Evolutionary conservation across 2,329 filamentous ascomycete species (phyloP).

Genomic region (Alternaria incomplexa): DNA sequence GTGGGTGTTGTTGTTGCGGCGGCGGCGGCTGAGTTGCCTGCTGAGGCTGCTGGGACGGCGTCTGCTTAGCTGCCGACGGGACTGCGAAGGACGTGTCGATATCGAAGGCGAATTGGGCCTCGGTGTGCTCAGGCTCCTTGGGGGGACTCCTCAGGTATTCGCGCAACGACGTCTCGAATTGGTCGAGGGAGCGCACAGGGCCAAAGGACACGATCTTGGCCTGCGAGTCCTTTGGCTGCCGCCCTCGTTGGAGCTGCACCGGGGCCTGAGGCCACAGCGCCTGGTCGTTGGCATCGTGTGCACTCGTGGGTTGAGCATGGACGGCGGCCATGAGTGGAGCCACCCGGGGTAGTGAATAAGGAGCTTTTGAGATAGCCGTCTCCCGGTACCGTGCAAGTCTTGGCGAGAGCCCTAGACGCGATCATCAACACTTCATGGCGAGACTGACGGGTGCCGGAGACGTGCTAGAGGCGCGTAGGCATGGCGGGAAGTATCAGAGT

Average conservation of each 20-base stretch:
- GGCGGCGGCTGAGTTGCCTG: neutral
- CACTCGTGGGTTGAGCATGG: constrained; percentile 19
- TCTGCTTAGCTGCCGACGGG: constrained; percentile 8
- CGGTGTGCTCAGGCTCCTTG: constrained; percentile 46
- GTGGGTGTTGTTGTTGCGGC: neutral
- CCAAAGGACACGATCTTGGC: constrained; percentile 39
- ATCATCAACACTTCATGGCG: constrained; percentile 7
- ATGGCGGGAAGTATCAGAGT: neutral
- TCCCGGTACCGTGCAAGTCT: constrained; percentile 10
- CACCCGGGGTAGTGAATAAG: constrained; percentile 14
- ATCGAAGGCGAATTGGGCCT: constrained; percentile 49
- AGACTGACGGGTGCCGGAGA: neutral
- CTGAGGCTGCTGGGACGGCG: constrained; percentile 3
- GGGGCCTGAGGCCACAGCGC: constrained; percentile 27
- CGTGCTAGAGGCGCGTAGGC: neutral
- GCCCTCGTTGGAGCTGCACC: constrained; percentile 43
- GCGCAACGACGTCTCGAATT: constrained; percentile 46
- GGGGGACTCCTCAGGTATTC: constrained; percentile 43
- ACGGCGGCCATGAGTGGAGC: constrained; percentile 31
- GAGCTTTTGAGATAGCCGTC: constrained; percentile 11
- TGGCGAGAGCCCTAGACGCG: constrained; percentile 3
- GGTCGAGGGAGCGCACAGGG: constrained; percentile 40
- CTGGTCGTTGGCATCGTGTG: constrained; percentile 16
- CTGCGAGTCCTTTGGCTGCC: constrained; percentile 46
- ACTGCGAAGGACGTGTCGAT: constrained; percentile 46